Conservation (phyloP, 2,329 filamentous ascomycete genomes). For the Geosmithia putterillii region DNA sequence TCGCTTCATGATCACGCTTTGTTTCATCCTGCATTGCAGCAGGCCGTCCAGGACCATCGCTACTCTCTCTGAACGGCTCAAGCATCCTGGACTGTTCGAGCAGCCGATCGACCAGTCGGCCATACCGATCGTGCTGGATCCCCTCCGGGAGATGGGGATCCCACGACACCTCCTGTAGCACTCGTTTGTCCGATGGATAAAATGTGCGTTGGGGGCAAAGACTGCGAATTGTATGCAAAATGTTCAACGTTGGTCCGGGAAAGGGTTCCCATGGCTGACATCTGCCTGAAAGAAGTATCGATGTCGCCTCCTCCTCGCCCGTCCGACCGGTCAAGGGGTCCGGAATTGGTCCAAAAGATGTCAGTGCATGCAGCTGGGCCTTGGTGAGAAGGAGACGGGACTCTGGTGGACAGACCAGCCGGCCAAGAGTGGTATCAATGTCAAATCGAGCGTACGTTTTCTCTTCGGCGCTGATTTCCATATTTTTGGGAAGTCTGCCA, state of each 20-base stretch:
- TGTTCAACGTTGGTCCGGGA: conserved; percentile 6
- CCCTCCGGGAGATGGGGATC: too few species aligned
- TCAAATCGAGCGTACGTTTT: conserved; percentile 31
- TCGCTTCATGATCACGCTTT: too few species aligned
- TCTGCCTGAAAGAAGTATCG: conserved; percentile 18
- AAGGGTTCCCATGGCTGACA: conserved; percentile 27
- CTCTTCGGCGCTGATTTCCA: neutral
- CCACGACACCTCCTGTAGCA: conserved; percentile 3
- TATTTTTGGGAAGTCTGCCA: neutral
- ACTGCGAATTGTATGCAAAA: neutral
- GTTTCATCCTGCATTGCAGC: too few species aligned
- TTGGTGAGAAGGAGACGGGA: conserved; percentile 41
- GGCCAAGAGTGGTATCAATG: conserved; percentile 32
- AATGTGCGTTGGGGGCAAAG: conserved; percentile 28
- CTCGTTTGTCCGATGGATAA: conserved; percentile 21
- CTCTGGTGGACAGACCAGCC: conserved; percentile 40
- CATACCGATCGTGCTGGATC: neutral
- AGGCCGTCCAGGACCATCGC: too few species aligned
- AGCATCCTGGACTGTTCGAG: too few species aligned
- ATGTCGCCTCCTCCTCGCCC: conserved; percentile 37
- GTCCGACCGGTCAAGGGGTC: conserved; percentile 33
- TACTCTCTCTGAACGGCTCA: too few species aligned
- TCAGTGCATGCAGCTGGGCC: conserved; percentile 40
- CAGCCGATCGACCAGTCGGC: neutral
- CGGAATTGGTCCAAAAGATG: conserved; percentile 31